A percentile compares a stretch with the other conserved stretches of the same genome.
Conservation (phyloP, 352 stramenopile genomes). For the Paralagenidium karlingii region DNA sequence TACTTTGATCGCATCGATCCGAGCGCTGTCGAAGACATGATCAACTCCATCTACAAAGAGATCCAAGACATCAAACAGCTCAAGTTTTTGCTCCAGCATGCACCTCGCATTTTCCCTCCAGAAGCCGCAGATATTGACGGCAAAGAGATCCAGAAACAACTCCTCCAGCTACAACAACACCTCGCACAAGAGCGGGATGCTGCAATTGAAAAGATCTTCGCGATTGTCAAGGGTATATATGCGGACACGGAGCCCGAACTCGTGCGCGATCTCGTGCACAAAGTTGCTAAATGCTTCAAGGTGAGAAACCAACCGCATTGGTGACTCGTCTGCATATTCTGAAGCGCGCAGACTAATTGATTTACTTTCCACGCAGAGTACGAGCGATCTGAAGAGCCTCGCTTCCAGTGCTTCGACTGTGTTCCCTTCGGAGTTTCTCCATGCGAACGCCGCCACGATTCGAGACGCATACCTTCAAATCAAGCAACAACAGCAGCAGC, state of each 20-base stretch:
- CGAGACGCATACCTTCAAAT: conserved; percentile 35
- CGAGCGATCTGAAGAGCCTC: conserved; percentile 77
- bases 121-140: conserved; percentile 57
- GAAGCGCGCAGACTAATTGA: no score
- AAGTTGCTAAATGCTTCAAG: conserved; percentile 65
- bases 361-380: conserved; percentile 42
- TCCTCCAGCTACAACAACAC: conserved; percentile 55
- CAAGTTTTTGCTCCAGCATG: conserved; percentile 74
- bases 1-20: conserved; percentile 87
- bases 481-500: conserved; percentile 13
- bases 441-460: conserved; percentile 42
- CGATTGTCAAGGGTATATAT: conserved; percentile 50
- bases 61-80: conserved; percentile 56
- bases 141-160: conserved; percentile 23
- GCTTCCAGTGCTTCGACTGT: conserved; percentile 54
- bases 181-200: conserved; percentile 38
- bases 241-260: conserved; percentile 64
- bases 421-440: conserved; percentile 75
- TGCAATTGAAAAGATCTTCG: conserved; percentile 56
- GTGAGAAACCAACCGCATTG: conserved; percentile 11
- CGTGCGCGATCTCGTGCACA: conserved; percentile 31
- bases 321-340: no score
- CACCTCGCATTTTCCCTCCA: conserved; percentile 47
- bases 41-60: conserved; percentile 70
- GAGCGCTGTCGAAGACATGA: conserved; percentile 57